Evolutionary conservation across 345 rosid species (phyloP), one percentile per base, ranked within the genome.

Genomic region (Iberis pinnata): DNA sequence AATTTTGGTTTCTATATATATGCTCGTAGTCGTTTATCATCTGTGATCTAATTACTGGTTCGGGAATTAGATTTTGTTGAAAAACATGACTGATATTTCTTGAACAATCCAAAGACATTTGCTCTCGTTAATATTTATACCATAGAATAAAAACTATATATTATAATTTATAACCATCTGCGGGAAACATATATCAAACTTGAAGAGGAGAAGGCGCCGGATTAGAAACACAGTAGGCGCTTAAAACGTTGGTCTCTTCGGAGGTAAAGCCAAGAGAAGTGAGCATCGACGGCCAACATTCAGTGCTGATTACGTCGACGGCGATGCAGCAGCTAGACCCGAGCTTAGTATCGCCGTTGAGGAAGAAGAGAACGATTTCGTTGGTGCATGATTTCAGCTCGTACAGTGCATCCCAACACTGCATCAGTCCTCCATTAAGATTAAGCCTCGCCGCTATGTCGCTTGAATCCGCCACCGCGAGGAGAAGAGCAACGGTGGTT

Each of bases 241-340:
- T 58, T 2, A 86, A 78, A 14, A 83, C 61, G 41, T 70, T 76
- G 15, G 78, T 74, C 65, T 84, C 82, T 47, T 77, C 74, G 0
- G 73, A 22, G 0, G 86, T 77, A 66, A 84, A 82, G 1, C 96
- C 86, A 1, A 80, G 71, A 16, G 94, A 78, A 31, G 78, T 70
- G 14, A 88, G 80, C 94, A 88, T 80, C 0, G 82, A 63, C 1
- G 96, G 96, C 96, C 94, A 88, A 58, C 96, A 88, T 17, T 72
- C 53, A 4, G 49, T 73, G 0, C 79, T 80, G 1, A 84, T 77
- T 9, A 73, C 43, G 2, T 68, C 77, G 13, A 84, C 73, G 31
- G 86, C 77, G 5, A 53, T 49, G 18, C 96, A 88, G 41, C 96
- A 88, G 2, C 48, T 63, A 0, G 63, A 64, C 0, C 84, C 86